phyloP scores from a whole-genome alignment of 2,329 filamentous ascomycete genomes.

The Neonectria punicea region DNA sequence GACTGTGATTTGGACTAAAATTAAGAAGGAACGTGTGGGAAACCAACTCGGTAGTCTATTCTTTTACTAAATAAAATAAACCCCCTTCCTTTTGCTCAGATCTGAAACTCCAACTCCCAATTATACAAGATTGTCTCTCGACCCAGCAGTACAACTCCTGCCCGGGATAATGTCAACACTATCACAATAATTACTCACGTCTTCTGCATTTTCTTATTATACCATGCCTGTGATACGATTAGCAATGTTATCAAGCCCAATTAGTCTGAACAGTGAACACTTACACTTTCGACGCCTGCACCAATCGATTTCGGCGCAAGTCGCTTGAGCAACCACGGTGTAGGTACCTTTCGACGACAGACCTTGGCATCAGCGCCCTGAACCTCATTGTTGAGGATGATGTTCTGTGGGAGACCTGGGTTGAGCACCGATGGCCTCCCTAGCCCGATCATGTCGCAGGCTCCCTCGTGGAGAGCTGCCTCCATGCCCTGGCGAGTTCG shows the following conservation, averaged over 20 bases:
- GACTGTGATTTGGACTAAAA: too few relatives aligned
- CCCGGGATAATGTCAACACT: not conserved
- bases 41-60: too few relatives aligned
- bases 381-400: conserved; percentile 31
- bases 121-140: not conserved
- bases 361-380: conserved; percentile 28
- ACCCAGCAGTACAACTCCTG: not conserved
- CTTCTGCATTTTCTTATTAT: conserved; percentile 4
- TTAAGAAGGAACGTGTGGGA: too few relatives aligned
- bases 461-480: conserved; percentile 48
- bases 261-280: not conserved
- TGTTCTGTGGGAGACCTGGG: conserved; percentile 49
- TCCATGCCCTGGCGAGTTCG: conserved; percentile 58
- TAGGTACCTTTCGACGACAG: conserved; percentile 14
- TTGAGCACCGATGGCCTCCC: conserved; percentile 53
- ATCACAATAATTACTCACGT: not conserved
- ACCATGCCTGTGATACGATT: conserved; percentile 5
- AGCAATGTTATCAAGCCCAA: not conserved
- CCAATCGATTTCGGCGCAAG: conserved; percentile 32
- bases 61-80: not conserved
- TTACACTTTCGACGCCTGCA: conserved; percentile 34
- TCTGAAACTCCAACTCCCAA: not conserved
- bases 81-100: not conserved
- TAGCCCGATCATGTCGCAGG: conserved; percentile 55
- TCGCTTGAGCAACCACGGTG: conserved; percentile 31